Conservation (phyloP, 768 basidiomycete species). For the Myochromella boudieri region DNA sequence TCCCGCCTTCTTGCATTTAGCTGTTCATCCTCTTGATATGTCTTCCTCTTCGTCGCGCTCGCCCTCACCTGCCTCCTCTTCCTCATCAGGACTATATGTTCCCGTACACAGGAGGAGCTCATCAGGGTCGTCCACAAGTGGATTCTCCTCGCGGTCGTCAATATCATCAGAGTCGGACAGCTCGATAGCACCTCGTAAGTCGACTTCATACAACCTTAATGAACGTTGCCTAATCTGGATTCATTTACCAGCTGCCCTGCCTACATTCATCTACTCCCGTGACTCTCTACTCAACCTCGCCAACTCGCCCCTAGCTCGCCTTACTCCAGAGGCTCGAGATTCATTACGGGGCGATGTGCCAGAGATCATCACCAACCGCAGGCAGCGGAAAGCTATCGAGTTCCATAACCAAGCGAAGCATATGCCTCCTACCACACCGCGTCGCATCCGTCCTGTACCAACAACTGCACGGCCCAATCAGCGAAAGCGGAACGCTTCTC, state of each 20-base stretch:
- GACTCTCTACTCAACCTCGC: slow-evolving; percentile 26
- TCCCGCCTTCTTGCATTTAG: too few relatives aligned
- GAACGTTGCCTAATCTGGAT: not conserved
- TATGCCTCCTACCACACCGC: not conserved
- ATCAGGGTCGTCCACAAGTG: slow-evolving; percentile 15
- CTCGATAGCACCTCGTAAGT: slow-evolving; percentile 17
- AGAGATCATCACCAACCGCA: slow-evolving; percentile 26
- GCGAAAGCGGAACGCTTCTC: not conserved
- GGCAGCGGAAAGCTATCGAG: slow-evolving; percentile 28
- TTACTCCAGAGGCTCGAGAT: slow-evolving; percentile 23
- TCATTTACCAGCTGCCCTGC: slow-evolving; percentile 8
- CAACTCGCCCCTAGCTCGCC: slow-evolving; percentile 24
- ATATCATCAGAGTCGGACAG: slow-evolving; percentile 19
- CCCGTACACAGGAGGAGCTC: slow-evolving; percentile 35
- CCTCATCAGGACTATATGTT: slow-evolving; percentile 29
- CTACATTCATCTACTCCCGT: slow-evolving; percentile 23
- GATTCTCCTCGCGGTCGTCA: slow-evolving; percentile 13
- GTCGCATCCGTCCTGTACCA: not conserved
- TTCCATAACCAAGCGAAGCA: slow-evolving; percentile 18
- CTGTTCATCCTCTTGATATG: too few relatives aligned
- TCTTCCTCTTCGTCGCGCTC: slow-evolving; percentile 19
- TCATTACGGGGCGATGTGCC: slow-evolving; percentile 23
- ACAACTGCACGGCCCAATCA: not conserved
- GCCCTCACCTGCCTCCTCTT: slow-evolving; percentile 20
- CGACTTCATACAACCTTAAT: not conserved